These are phyloP conservation scores for Sporothrix protearum DNA, from an alignment of 2,329 filamentous ascomycete genomes.

Conservation along the genomic window DNA sequence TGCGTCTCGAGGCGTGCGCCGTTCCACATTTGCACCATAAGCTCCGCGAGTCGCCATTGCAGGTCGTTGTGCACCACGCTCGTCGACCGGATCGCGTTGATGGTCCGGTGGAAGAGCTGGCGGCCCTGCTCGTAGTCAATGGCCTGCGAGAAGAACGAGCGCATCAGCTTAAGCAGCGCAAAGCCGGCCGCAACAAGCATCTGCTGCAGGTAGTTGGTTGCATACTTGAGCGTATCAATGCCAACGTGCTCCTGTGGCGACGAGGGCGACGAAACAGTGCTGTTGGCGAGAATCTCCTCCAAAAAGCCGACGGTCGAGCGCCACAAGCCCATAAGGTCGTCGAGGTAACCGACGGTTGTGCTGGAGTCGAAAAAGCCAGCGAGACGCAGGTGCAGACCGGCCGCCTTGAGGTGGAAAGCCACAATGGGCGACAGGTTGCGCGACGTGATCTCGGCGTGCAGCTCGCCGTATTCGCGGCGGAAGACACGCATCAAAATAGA, in stretches of 20 bases:
- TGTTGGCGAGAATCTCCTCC: slow-evolving; percentile 58
- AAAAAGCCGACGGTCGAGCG: slow-evolving; percentile 67
- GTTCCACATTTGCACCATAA: slow-evolving; percentile 87
- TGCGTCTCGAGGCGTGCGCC: slow-evolving; percentile 54
- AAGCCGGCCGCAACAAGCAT: slow-evolving; percentile 82
- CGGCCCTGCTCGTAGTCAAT: slow-evolving; percentile 66
- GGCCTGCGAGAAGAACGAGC: slow-evolving; percentile 70
- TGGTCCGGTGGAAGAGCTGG: slow-evolving; percentile 66
- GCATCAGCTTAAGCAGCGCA: slow-evolving; percentile 72
- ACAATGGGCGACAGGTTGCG: slow-evolving; percentile 56
- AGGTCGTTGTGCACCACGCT: slow-evolving; percentile 76
- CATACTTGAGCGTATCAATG: slow-evolving; percentile 59
- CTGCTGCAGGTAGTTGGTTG: slow-evolving; percentile 75
- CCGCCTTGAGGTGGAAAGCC: slow-evolving; percentile 67
- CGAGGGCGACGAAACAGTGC: slow-evolving; percentile 42
- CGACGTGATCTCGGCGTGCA: slow-evolving; percentile 59
- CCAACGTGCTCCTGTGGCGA: slow-evolving; percentile 45
- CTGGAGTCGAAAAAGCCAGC: slow-evolving; percentile 80
- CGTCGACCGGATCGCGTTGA: slow-evolving; percentile 66
- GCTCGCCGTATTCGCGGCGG: slow-evolving; percentile 60
- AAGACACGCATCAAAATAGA: slow-evolving; percentile 65
- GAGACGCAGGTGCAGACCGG: slow-evolving; percentile 69
- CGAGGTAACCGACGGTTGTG: slow-evolving; percentile 65
- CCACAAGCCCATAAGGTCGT: slow-evolving; percentile 73
- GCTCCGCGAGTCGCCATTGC: slow-evolving; percentile 72